A percentile compares a stretch with the other conserved stretches of the same genome.
Evolutionary conservation across 805 yeast species (phyloP).

Genomic region (Yamadazyma akitaensis): DNA sequence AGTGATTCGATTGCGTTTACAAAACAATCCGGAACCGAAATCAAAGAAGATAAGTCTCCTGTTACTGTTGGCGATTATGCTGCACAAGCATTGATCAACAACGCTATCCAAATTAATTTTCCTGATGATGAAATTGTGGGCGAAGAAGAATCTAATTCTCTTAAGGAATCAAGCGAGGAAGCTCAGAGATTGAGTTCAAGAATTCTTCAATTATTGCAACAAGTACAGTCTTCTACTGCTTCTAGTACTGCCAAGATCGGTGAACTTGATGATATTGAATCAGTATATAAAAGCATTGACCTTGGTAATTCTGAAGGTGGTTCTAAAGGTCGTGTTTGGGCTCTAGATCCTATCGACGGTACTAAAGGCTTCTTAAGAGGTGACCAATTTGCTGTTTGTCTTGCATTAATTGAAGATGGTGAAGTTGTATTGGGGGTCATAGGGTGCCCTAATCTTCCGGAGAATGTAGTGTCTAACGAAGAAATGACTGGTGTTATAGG

Average conservation of each 20-base stretch:
- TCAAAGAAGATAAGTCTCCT: conserved; percentile 87
- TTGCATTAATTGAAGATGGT: conserved; percentile 85
- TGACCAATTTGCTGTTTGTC: conserved; percentile 94
- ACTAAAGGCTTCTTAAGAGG: conserved; percentile 94
- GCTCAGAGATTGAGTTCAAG: conserved; percentile 45
- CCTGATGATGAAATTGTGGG: conserved; percentile 88
- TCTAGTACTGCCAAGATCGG: conserved; percentile 35
- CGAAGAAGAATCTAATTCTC: conserved; percentile 80
- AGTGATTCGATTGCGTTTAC: conserved; percentile 53
- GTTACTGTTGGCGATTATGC: conserved; percentile 97
- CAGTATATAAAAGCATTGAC: conserved; percentile 67
- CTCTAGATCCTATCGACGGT: conserved; percentile 97
- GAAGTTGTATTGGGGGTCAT: conserved; percentile 84
- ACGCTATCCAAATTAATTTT: conserved; percentile 74
- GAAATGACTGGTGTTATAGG: conserved; percentile 46
- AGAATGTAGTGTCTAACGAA: conserved; percentile 37
- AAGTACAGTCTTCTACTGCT: conserved; percentile 47
- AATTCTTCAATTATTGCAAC: conserved; percentile 58
- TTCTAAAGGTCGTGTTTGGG: conserved; percentile 82
- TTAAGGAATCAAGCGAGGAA: conserved; percentile 42
- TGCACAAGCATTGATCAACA: conserved; percentile 88
- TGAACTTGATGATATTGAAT: conserved; percentile 38
- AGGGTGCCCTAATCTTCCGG: conserved; percentile 91
- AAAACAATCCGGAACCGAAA: conserved; percentile 53
- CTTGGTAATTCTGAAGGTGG: conserved; percentile 82